Evolutionary conservation across 129 eudicot genomes (phyloP).

Genomic region (Flaveria linearis): DNA sequence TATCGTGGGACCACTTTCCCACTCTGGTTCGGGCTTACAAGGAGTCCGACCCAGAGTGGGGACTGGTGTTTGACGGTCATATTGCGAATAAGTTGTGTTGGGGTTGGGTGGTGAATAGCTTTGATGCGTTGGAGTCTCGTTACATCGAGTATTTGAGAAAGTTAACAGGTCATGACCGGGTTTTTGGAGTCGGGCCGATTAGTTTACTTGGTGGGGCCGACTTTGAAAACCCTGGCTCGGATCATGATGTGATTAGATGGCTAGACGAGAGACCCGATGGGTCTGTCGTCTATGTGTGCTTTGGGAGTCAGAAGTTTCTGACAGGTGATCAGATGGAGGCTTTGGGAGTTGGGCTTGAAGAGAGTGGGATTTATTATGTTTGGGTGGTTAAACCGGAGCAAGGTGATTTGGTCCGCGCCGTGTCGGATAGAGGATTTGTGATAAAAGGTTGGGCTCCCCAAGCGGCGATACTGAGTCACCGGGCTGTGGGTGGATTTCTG

Average conservation of each 20-base stretch:
- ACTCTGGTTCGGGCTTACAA: slow-evolving; percentile 38
- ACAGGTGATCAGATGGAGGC: slow-evolving; percentile 50
- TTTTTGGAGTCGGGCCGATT: slow-evolving; percentile 52
- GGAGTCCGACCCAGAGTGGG: slow-evolving; percentile 49
- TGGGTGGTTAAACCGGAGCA: slow-evolving; percentile 60
- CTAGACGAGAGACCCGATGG: slow-evolving; percentile 43
- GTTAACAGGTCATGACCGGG: slow-evolving; percentile 42
- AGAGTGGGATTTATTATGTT: slow-evolving; percentile 57
- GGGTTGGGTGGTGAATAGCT: slow-evolving; percentile 61
- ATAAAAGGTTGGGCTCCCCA: slow-evolving; percentile 77
- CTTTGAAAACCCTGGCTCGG: slow-evolving; percentile 1
- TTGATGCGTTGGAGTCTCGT: slow-evolving; percentile 51
- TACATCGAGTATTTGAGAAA: slow-evolving; percentile 38
- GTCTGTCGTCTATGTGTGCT: slow-evolving; percentile 56
- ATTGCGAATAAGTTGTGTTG: slow-evolving; percentile 45
- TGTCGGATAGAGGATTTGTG: slow-evolving; percentile 50
- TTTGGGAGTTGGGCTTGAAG: slow-evolving; percentile 53
- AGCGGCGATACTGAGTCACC: slow-evolving; percentile 58
- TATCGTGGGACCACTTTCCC: slow-evolving; percentile 51
- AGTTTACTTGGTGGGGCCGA: slow-evolving; percentile 32
- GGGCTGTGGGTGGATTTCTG: slow-evolving; percentile 71
- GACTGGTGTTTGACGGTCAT: slow-evolving; percentile 40
- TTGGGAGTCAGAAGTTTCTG: slow-evolving; percentile 57
- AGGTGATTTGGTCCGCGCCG: slow-evolving; percentile 29
- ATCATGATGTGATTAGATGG: slow-evolving; percentile 39